Evolutionary conservation across 192 early-diverging fungal species (phyloP), one percentile per base, ranked within the genome.

Genomic region (Endogone sp.): DNA sequence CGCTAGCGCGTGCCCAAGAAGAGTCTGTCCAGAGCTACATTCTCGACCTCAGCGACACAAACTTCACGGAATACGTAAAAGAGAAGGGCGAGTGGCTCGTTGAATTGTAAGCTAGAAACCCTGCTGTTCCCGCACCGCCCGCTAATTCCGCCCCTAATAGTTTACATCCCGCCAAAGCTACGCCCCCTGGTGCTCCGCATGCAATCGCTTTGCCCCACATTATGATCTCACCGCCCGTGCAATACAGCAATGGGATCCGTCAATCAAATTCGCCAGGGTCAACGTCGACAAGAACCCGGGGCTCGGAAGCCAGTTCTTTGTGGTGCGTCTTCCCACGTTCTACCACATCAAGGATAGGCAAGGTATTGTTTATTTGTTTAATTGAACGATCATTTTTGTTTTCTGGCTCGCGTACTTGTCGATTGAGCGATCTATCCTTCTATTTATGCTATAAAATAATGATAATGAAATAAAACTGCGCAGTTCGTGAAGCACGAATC

Each of bases 311-410:
- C 69, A 69, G 20, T 75, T 75, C 69, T 75, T 75, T 67, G 65
- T 71, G 31, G 59, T 69, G 44, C 65, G 74, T 24, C 37, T 75
- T 21, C 74, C 74, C 31, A 68, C 74, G 29, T 26, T 75, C 62
- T 70, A 67, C 22, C 74, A 75, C 64, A 75, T 75, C 30, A 75
- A 71, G 62, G 56, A 75, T 28, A 57, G 67, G 62, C 31, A 75
- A 64, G 74, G 74, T 75, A 71, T 11, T 49, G 6, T 11, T 49
- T 49, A 49, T 49, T 49, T 16, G 16, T 49, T 11, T 0, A 11
- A 49, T 49, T 49, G 37, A 49, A 16, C 1, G 37, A 49, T 49
- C 37, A 49, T 16, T 6, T 11, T 49, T 49, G 16, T 49, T 49
- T 16, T 6, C 37, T 49, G n/a, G n/a, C n/a, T n/a, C n/a, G n/a